Conservation (phyloP, 2,329 filamentous ascomycete genomes). For the Colletotrichum sp. region DNA sequence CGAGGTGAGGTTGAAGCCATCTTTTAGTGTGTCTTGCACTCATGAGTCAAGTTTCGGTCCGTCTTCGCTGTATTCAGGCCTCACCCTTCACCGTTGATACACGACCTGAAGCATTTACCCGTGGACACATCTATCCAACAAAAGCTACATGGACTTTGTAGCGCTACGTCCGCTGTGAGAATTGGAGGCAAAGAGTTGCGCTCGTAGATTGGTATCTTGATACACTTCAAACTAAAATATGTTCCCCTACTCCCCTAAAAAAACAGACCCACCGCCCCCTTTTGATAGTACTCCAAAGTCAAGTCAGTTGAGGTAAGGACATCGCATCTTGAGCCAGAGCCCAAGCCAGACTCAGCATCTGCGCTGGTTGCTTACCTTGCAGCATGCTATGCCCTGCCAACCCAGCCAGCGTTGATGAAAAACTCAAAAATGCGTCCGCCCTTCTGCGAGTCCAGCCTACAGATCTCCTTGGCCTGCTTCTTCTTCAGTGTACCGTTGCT, state of each 20-base stretch:
- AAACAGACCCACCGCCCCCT: neutral
- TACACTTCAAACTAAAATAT: neutral
- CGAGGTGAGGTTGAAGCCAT: neutral
- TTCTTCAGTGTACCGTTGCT: constrained; percentile 89
- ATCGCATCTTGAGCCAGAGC: neutral
- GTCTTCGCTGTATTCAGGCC: neutral
- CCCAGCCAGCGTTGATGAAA: constrained; percentile 91
- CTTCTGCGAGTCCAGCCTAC: constrained; percentile 83
- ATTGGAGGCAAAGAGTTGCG: neutral
- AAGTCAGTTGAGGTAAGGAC: neutral
- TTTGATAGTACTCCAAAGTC: neutral
- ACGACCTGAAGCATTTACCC: fast-evolving
- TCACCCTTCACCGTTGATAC: neutral
- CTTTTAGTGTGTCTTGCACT: neutral
- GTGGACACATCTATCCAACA: neutral
- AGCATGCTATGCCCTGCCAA: constrained; percentile 72
- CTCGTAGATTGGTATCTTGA: constrained; percentile 12
- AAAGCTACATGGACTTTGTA: fast-evolving
- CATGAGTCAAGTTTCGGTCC: neutral
- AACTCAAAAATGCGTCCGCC: constrained; percentile 91
- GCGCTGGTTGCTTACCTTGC: neutral
- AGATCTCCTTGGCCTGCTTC: constrained; percentile 90
- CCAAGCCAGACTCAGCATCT: fast-evolving
- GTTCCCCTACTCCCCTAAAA: neutral
- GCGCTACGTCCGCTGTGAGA: neutral